Conservation (phyloP, 371 early-diverging fungal genomes). For the Massospora cicadina region DNA sequence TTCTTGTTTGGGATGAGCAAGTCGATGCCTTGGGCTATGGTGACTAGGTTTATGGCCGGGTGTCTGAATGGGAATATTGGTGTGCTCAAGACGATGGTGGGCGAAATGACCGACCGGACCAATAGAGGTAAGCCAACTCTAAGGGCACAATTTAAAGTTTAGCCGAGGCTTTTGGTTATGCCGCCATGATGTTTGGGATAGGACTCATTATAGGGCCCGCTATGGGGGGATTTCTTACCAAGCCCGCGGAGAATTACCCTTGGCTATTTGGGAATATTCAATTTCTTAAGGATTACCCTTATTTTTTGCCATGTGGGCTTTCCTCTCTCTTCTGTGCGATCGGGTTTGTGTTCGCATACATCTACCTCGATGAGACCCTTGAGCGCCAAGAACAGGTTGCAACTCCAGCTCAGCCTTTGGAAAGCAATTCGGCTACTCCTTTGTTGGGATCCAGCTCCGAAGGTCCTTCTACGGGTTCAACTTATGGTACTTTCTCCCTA, state of each 20-base stretch:
- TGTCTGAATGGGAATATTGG: constrained; percentile 63
- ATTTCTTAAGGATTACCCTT: constrained; percentile 51
- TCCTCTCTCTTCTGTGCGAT: constrained; percentile 34
- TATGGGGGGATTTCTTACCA: constrained; percentile 58
- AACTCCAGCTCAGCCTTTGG: not conserved
- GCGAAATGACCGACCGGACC: constrained; percentile 62
- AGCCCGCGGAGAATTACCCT: constrained; percentile 53
- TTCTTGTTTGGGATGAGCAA: constrained; percentile 56
- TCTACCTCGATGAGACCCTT: constrained; percentile 56
- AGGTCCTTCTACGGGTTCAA: not conserved
- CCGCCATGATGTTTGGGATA: constrained; percentile 4
- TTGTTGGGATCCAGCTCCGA: not conserved
- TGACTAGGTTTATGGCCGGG: constrained; percentile 46
- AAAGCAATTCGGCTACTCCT: not conserved
- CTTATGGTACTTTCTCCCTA: not conserved
- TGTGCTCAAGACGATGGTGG: constrained; percentile 65
- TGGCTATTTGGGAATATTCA: constrained; percentile 36
- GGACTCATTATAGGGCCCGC: constrained; percentile 36
- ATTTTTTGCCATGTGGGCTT: constrained; percentile 67
- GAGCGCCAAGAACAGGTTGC: not conserved
- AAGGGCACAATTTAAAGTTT: not conserved
- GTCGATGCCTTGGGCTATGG: constrained; percentile 42
- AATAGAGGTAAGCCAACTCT: constrained; percentile 31
- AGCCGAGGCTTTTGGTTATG: constrained; percentile 10
- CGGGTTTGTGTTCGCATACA: constrained; percentile 42